These are phyloP conservation scores for Arthroderma sp. DNA, from an alignment of 2,329 filamentous ascomycete species.

Conservation along the genomic window DNA sequence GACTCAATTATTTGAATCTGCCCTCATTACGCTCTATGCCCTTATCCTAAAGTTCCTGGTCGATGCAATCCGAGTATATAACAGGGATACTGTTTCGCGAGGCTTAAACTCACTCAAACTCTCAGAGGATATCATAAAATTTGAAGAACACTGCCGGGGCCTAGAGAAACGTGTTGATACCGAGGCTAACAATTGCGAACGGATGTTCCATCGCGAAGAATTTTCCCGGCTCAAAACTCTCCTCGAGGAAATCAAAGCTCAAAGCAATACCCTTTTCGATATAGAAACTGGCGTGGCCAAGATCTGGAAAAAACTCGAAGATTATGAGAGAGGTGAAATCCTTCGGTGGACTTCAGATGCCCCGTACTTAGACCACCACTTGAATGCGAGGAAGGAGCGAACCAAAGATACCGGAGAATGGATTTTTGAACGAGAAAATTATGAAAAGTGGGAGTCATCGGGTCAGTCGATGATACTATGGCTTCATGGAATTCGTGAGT, in stretches of 20 bases:
- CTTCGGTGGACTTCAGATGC: conserved; percentile 16
- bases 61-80: conserved; percentile 1
- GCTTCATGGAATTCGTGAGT: conserved; percentile 16
- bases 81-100: neutral
- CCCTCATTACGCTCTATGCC: conserved; percentile 11
- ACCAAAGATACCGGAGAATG: conserved; percentile 12
- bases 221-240: neutral
- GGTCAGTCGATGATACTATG: conserved; percentile 12
- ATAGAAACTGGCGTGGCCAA: neutral
- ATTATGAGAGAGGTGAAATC: conserved; percentile 9
- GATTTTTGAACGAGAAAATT: conserved; percentile 10
- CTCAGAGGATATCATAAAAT: conserved; percentile 6
- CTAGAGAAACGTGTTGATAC: conserved; percentile 7
- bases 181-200: conserved; percentile 6
- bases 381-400: conserved; percentile 5
- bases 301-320: conserved; percentile 3
- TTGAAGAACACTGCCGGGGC: conserved; percentile 6
- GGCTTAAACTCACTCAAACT: neutral
- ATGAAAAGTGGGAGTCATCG: conserved; percentile 11
- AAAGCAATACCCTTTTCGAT: neutral
- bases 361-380: conserved; percentile 12
- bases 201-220: neutral
- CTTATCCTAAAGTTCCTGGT: conserved; percentile 10
- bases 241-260: neutral
- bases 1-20: neutral